A percentile compares a stretch with the other conserved stretches of the same genome.
Evolutionary conservation across 192 early-diverging fungal genomes (phyloP).

Genomic region (Kappamyces sp.): DNA sequence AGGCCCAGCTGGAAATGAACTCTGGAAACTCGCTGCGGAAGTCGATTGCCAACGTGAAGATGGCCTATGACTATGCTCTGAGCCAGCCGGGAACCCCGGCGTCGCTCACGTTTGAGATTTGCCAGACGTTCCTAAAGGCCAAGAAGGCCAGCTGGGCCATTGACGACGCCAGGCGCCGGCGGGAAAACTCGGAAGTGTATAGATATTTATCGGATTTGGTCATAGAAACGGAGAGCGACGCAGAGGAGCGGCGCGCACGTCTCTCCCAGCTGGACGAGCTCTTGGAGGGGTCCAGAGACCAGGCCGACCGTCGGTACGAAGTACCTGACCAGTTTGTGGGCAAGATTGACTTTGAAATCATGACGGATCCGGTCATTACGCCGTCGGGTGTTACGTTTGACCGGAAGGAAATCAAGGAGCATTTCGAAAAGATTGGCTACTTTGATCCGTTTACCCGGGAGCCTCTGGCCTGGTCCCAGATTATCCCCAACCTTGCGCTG

Average conservation of each 20-base stretch:
- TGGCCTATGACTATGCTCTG: conserved; percentile 13
- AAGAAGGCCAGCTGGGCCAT: conserved; percentile 68
- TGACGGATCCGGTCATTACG: conserved; percentile 68
- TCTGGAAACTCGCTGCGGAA: neutral
- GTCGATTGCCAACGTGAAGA: neutral
- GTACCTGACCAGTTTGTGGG: conserved; percentile 60
- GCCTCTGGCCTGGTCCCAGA: conserved; percentile 58
- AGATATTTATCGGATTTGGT: conserved; percentile 53
- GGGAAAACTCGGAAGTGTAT: conserved; percentile 52
- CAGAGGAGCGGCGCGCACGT: conserved; percentile 34
- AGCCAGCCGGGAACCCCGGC: conserved; percentile 6
- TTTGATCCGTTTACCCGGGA: conserved; percentile 74
- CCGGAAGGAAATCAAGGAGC: conserved; percentile 63
- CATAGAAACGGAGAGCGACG: conserved; percentile 50
- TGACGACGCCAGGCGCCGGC: conserved; percentile 45
- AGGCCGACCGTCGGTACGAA: conserved; percentile 20
- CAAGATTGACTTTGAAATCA: conserved; percentile 76
- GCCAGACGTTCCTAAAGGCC: conserved; percentile 51
- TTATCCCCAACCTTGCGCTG: conserved; percentile 71
- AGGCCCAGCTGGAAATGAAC: conserved; percentile 8
- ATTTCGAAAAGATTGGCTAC: conserved; percentile 70
- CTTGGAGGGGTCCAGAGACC: conserved; percentile 38
- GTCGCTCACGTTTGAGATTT: conserved; percentile 43
- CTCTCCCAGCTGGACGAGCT: conserved; percentile 31
- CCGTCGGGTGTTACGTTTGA: conserved; percentile 69